Conservation (phyloP, 139 green algal genomes). For the Nannochloris sp. region DNA sequence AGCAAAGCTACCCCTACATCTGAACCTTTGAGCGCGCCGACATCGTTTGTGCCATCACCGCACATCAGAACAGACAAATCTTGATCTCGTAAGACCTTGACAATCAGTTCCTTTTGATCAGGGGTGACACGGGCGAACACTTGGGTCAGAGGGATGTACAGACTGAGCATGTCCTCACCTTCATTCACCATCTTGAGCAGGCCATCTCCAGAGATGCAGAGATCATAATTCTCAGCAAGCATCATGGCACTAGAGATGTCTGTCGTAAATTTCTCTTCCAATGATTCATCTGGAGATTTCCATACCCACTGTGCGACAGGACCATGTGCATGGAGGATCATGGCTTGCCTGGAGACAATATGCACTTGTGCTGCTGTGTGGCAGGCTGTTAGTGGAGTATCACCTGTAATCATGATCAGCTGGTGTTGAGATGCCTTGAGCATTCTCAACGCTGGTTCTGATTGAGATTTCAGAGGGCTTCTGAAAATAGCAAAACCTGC, state of each 20-base stretch:
- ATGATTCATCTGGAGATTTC: conserved; percentile 60
- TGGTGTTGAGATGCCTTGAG: conserved; percentile 70
- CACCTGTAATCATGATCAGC: conserved; percentile 91
- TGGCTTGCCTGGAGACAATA: conserved; percentile 70
- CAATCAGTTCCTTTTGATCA: conserved; percentile 95
- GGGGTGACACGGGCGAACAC: conserved; percentile 83
- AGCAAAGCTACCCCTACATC: conserved; percentile 83
- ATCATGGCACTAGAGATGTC: conserved; percentile 32
- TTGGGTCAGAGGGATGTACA: conserved; percentile 58
- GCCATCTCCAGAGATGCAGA: conserved; percentile 78
- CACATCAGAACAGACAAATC: conserved; percentile 88
- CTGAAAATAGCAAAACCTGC: conserved; percentile 80
- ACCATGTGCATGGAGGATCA: conserved; percentile 48
- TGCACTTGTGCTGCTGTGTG: conserved; percentile 71
- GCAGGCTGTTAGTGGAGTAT: conserved; percentile 83
- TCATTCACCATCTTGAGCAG: conserved; percentile 60
- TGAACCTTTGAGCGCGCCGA: conserved; percentile 88
- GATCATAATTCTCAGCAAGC: conserved; percentile 72
- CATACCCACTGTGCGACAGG: conserved; percentile 32
- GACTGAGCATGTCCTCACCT: conserved; percentile 8
- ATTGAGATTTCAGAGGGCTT: conserved; percentile 80
- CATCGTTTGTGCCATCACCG: conserved; percentile 97
- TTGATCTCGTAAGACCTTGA: conserved; percentile 60
- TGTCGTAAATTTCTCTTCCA: conserved; percentile 34
- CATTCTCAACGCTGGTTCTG: conserved; percentile 56